Evolutionary conservation across 371 early-diverging fungal genomes (phyloP), one percentile per base, ranked within the genome.

Genomic region (Mucor irregularis): DNA sequence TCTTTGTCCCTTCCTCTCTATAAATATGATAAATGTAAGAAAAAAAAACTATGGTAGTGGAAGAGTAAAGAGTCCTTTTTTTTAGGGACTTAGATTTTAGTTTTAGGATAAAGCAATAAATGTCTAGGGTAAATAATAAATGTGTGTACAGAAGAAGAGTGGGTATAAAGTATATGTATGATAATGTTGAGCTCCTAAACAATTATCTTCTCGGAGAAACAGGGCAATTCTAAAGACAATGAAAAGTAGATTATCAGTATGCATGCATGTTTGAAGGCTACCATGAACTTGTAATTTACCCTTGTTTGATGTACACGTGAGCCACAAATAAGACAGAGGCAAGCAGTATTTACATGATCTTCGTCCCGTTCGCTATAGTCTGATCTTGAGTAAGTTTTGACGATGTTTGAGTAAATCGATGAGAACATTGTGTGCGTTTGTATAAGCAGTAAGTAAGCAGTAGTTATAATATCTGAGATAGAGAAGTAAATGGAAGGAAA

Each of bases 221-320:
- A n/a, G 68, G 68, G 22, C 68, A 68, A 31, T 68, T 56, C 68
- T 68, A 49, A 56, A 6, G 8, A 17, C 4, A 29, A 6, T 9
- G 17, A 25, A 24, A 17, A 28, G 10, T n/a, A 52, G 3, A 13
- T 17, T 5, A 30, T 25, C n/a, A n/a, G 31, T 6, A 19, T n/a
- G n/a, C n/a, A n/a, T n/a, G n/a, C n/a, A 35, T 21, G 4, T 1
- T 29, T 24, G 30, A 24, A n/a, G 29, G 11, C 24, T 30, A 11
- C 14, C n/a, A 25, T 8, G 22, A 21, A 34, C 1, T 28, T 3
- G n/a, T 19, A 40, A 44, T 30, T 58, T 64, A 68, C 68, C 56
- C 56, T 56, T 17, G 68, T 68, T 30, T 68, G 68, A 46, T 68
- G 68, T 13, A 64, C 64, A 13, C 26, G 40, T 25, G 68, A 68